phyloP scores from a whole-genome alignment of 257 asterid genomes.

The Jacaranda copaia region DNA sequence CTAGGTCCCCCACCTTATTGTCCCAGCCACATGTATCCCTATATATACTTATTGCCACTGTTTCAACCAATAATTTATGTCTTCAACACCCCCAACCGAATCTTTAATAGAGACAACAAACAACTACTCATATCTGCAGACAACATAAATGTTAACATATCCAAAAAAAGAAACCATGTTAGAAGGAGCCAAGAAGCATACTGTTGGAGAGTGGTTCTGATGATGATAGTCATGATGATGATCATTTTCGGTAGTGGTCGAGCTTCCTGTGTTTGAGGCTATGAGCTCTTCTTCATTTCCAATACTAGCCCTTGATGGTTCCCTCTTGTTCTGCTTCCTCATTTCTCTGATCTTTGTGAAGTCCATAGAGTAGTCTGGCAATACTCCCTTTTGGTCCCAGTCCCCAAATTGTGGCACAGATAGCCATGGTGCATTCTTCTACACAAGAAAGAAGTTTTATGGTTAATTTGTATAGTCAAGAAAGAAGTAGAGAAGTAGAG shows the following conservation, averaged over 20 bases:
- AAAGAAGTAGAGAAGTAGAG: not conserved
- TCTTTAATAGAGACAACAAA: not conserved
- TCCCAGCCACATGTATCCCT: conserved; percentile 45
- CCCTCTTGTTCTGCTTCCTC: conserved; percentile 72
- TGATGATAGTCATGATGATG: conserved; percentile 41
- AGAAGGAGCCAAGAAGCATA: conserved; percentile 42
- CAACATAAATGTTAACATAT: not conserved
- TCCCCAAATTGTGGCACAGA: conserved; percentile 72
- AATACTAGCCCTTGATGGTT: conserved; percentile 59
- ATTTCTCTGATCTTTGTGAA: conserved; percentile 64
- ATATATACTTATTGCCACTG: conserved; percentile 11
- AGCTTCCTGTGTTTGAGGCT: conserved; percentile 38
- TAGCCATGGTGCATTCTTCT: conserved; percentile 56
- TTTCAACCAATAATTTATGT: conserved; percentile 23
- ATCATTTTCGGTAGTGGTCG: conserved; percentile 39
- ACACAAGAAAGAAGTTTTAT: not conserved
- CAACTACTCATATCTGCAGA: conserved; percentile 2
- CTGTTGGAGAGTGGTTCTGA: conserved; percentile 64
- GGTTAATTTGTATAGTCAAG: not conserved
- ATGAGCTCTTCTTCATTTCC: conserved; percentile 68
- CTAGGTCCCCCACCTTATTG: conserved; percentile 8
- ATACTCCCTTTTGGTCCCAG: conserved; percentile 64
- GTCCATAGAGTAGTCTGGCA: conserved; percentile 70
- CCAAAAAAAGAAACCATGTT: not conserved
- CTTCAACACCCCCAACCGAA: conserved; percentile 14